Conservation (phyloP, 1,284 basidiomycete species). For the Apiotrichum brassicae region DNA sequence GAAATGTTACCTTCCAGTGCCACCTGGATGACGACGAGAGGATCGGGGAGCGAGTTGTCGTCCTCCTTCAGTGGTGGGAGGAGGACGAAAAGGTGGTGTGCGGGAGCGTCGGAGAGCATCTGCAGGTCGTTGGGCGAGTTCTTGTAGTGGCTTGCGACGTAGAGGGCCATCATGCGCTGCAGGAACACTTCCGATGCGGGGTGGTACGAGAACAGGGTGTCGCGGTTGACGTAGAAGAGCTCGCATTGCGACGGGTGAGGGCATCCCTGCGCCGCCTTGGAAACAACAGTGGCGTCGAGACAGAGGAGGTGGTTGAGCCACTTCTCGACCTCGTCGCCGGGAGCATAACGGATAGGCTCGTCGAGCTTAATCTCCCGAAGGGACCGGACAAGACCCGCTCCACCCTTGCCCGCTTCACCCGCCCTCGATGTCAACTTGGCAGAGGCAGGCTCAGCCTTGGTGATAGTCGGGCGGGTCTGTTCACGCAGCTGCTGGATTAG, state of each 20-base stretch:
- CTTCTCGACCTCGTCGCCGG: conserved; percentile 83
- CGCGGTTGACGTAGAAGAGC: conserved; percentile 90
- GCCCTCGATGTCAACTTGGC: conserved; percentile 35
- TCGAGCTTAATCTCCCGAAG: conserved; percentile 92
- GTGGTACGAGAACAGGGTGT: conserved; percentile 96
- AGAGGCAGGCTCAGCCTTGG: conserved; percentile 48
- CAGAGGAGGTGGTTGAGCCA: conserved; percentile 93
- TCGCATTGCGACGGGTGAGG: conserved; percentile 93
- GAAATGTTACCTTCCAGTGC: conserved; percentile 93
- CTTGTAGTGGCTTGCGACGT: conserved; percentile 97
- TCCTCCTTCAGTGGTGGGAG: conserved; percentile 84
- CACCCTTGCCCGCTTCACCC: conserved; percentile 37
- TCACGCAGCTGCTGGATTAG: conserved; percentile 95
- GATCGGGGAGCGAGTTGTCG: conserved; percentile 78
- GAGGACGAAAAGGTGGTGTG: conserved; percentile 93
- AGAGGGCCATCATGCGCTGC: conserved; percentile 96
- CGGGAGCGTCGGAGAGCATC: conserved; percentile 91
- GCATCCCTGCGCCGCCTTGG: conserved; percentile 63
- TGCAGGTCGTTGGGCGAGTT: conserved; percentile 98
- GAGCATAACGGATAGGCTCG: conserved; percentile 87
- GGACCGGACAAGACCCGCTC: conserved; percentile 56
- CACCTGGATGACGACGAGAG: conserved; percentile 90
- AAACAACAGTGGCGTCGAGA: conserved; percentile 77
- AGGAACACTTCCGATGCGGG: conserved; percentile 94
- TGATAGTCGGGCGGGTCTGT: conserved; percentile 57